Evolutionary conservation across 1,284 basidiomycete species (phyloP).

Genomic region (Rhizoctonia solani): DNA sequence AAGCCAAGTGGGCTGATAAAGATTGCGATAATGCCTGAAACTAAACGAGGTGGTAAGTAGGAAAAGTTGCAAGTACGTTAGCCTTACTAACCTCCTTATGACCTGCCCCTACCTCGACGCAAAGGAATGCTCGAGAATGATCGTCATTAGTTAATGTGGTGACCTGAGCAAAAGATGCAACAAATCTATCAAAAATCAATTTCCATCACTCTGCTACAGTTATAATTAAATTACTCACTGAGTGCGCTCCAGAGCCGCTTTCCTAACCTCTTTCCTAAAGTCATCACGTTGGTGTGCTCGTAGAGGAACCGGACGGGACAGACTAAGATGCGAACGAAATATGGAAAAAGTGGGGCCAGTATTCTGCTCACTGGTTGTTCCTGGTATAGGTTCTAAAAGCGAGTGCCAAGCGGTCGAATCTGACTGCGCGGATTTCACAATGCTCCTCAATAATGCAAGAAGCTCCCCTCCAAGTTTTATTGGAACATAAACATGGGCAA

Average conservation of each 20-base stretch:
- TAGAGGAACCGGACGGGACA: constrained; percentile 75
- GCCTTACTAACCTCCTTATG: constrained; percentile 60
- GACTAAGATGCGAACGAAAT: constrained; percentile 67
- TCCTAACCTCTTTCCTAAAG: constrained; percentile 61
- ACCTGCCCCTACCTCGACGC: constrained; percentile 75
- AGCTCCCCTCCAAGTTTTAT: constrained; percentile 52
- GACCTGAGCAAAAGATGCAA: constrained; percentile 69
- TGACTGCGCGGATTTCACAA: constrained; percentile 52
- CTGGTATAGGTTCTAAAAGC: constrained; percentile 45
- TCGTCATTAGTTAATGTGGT: constrained; percentile 77
- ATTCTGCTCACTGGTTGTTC: constrained; percentile 28
- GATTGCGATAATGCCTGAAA: constrained; percentile 51
- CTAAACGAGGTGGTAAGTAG: constrained; percentile 53
- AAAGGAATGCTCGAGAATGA: constrained; percentile 71
- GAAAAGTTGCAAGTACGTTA: constrained; percentile 22
- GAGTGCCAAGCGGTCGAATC: constrained; percentile 55
- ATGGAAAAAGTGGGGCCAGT: constrained; percentile 36
- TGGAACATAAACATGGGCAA: constrained; percentile 73
- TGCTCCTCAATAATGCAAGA: constrained; percentile 56
- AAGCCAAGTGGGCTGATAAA: constrained; percentile 57
- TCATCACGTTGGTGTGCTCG: constrained; percentile 75
- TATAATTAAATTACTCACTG: constrained; percentile 51
- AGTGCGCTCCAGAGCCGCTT: constrained; percentile 51
- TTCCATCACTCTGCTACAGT: neutral
- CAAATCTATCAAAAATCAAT: constrained; percentile 55